Base-by-base conservation (phyloP, 208 protist genomes). In the Porcisia hertigi region DNA sequence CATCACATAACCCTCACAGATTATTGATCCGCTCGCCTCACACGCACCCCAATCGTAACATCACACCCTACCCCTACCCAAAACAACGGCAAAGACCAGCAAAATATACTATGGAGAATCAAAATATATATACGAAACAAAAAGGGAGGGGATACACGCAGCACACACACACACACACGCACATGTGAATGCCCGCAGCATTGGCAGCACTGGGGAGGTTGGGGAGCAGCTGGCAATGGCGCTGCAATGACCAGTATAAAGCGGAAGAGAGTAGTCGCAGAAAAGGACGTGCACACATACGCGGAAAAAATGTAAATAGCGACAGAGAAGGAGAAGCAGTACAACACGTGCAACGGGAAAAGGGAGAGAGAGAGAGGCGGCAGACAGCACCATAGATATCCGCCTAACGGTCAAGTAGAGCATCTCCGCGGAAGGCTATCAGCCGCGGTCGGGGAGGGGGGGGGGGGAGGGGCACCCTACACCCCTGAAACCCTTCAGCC, bases 341-440 rank as follows among this genome's bases (percentile, higher is more conserved):
- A 58, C n/a, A 64, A 36, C 59, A 7, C n/a, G 39, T 16, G 54
- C 72, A 54, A n/a, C 39, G 71, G 23, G 36, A 67, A 58, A 62
- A 60, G 41, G 65, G 43, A 57, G 55, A 7, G 45, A 52, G 59
- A 55, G 67, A 53, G 30, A 59, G 45, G 30, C 14, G 66, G 66
- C 65, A 30, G 55, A 39, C 30, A 65, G 30, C 30, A 30, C 30
- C 30, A 30, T 30, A 30, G 30, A 78, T 11, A 66, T 6, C 18
- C 34, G 39, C 43, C n/a, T 12, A 52, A 12, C 47, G 47, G 11
- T 1, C 8, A 52, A 52, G 47, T 52, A 52, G 11, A 30, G 30
- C 30, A 12, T 52, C 47, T 52, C 47, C 8, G 47, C 11, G 11
- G 47, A 52, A 12, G 47, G 11, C 47, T 12, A 5, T 12, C 47